phyloP scores from a whole-genome alignment of 2,329 filamentous ascomycete genomes.

The Phialemoniopsis sp. region DNA sequence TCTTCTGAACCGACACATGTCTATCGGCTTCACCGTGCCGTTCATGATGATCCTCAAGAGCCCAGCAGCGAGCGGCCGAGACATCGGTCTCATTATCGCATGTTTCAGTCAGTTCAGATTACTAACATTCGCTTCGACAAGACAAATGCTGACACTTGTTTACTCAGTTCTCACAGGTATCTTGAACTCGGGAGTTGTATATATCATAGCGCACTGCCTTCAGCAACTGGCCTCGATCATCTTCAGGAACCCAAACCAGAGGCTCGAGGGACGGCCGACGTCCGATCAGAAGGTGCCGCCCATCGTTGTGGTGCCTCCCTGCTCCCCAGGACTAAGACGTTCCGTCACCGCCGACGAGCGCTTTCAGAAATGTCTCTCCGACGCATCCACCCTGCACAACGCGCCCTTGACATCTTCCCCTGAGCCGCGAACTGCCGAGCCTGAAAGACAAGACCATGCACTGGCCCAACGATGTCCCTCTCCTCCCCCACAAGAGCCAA shows the following conservation, averaged over 20 bases:
- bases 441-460: background rate
- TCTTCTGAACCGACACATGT: conserved; percentile 46
- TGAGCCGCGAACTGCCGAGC: background rate
- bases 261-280: no score
- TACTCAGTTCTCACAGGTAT: conserved; percentile 23
- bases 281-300: no score
- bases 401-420: background rate
- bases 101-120: conserved; percentile 34
- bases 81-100: conserved; percentile 35
- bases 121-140: background rate
- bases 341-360: conserved; percentile 2
- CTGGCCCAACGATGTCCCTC: background rate
- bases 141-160: no score
- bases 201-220: conserved; percentile 16
- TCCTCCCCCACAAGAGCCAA: background rate
- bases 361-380: conserved; percentile 10
- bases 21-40: conserved; percentile 45
- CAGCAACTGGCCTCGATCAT: conserved; percentile 12
- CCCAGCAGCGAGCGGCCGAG: conserved; percentile 20
- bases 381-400: conserved; percentile 11
- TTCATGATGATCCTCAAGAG: conserved; percentile 39
- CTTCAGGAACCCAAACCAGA: background rate
- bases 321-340: background rate
- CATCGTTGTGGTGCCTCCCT: no score
- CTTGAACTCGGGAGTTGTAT: conserved; percentile 21